phyloP scores from a whole-genome alignment of 345 rosid genomes.

The Toxicodendron radicans region DNA sequence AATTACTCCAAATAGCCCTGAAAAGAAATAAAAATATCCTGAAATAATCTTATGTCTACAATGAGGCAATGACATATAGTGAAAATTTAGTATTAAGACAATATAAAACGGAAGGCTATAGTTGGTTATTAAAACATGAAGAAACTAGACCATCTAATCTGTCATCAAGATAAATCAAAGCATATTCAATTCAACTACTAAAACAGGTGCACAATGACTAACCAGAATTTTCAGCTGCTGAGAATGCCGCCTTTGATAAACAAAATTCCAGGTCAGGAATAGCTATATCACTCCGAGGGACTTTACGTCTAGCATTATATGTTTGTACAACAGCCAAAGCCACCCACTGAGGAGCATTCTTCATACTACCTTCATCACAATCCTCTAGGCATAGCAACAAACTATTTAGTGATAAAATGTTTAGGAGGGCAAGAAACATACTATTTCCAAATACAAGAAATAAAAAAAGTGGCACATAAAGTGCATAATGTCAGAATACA shows the following conservation, averaged over 20 bases:
- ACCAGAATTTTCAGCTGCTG: slow-evolving; percentile 77
- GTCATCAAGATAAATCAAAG: background rate
- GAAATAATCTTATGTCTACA: too few species aligned
- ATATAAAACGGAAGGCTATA: background rate
- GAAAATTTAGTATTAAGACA: background rate
- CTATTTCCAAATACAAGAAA: background rate
- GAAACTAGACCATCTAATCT: background rate
- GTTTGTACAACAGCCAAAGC: slow-evolving; percentile 83
- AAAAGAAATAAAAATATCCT: too few species aligned
- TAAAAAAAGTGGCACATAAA: too few species aligned
- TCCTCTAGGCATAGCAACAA: slow-evolving; percentile 34
- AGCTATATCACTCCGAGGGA: slow-evolving; percentile 66
- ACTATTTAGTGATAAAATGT: background rate
- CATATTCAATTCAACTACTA: background rate
- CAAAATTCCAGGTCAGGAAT: slow-evolving; percentile 74
- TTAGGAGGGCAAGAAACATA: background rate
- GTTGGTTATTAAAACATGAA: background rate
- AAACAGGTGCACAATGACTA: background rate
- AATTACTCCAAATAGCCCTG: too few species aligned
- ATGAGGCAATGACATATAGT: background rate
- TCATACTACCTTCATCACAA: slow-evolving; percentile 31
- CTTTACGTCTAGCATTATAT: slow-evolving; percentile 65
- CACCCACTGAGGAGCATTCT: slow-evolving; percentile 51
- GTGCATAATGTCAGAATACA: background rate
- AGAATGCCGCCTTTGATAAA: slow-evolving; percentile 62